phyloP scores from a whole-genome alignment of 495 filamentous ascomycete species.

The Aspergillus kassunensis region DNA sequence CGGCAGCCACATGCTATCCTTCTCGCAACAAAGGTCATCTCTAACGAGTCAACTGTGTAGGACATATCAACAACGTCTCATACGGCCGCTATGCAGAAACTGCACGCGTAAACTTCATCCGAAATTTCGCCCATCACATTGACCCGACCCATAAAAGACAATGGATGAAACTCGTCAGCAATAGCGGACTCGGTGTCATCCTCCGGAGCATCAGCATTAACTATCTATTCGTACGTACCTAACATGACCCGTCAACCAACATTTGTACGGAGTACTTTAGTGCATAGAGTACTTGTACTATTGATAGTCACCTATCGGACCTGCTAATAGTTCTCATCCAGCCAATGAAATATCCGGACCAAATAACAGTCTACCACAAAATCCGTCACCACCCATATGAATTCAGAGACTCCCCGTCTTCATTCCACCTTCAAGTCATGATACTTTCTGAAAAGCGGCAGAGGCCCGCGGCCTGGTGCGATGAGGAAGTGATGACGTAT shows the following conservation, averaged over 20 bases:
- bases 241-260: too few relatives aligned
- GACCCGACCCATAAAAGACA: slow-evolving; percentile 60
- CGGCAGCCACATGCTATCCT: not conserved
- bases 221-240: slow-evolving; percentile 82
- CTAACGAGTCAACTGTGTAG: slow-evolving; percentile 27
- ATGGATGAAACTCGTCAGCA: slow-evolving; percentile 70
- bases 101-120: slow-evolving; percentile 77
- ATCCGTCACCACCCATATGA: slow-evolving; percentile 37
- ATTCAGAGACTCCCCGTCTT: slow-evolving; percentile 44
- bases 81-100: slow-evolving; percentile 85
- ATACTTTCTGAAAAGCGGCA: slow-evolving; percentile 78
- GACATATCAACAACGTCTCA: slow-evolving; percentile 85
- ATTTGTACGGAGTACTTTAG: too few relatives aligned
- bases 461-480: slow-evolving; percentile 70
- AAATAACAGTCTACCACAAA: slow-evolving; percentile 84
- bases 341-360: slow-evolving; percentile 88
- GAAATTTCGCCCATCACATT: slow-evolving; percentile 65
- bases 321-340: slow-evolving; percentile 38
- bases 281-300: too few relatives aligned
- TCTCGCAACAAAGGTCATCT: not conserved
- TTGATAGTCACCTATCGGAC: too few relatives aligned
- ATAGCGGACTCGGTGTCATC: slow-evolving; percentile 68
- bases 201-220: slow-evolving; percentile 76
- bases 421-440: slow-evolving; percentile 55
- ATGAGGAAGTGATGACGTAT: slow-evolving; percentile 82